Base-by-base conservation (phyloP, 257 asterid genomes). In the Solanum tarapatanum region DNA sequence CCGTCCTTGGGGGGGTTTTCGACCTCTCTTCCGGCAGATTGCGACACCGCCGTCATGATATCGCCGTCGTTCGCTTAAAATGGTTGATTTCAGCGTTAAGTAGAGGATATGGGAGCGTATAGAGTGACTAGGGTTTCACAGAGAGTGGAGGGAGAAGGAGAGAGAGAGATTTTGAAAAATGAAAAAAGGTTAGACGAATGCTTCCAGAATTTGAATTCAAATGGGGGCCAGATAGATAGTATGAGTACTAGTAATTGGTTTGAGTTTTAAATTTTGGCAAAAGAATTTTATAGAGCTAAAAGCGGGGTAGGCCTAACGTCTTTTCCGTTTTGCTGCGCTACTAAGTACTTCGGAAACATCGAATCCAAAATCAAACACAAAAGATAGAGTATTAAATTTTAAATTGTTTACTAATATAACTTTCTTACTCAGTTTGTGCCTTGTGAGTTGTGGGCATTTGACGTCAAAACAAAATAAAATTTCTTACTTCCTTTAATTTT, bases 1-100 rank as follows among this genome's bases (percentile, higher is more conserved):
- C 98, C 98, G 90, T 95, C 98, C 2, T 90, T 87, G 41, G 98
- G 98, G 33, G 98, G 96, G 55, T 68, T 90, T 45, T 89, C 89
- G 5, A 95, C 89, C 91, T 94, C 98, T 82, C 92, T 89, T 30
- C 97, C 98, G 66, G 87, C 86, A 66, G 92, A 89, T 84, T 90
- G 91, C 85, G 94, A 90, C 83, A 89, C 89, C 91, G 96, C 92
- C 93, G 97, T 88, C 98, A 95, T 95, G 64, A 72, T 87, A 37
- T 62, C 89, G 87, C 75, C 33, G 62, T 41, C 64, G 70, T 77
- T 37, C 4, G 86, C 48, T 21, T 74, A 30, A 36, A 83, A 36
- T 58, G 33, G 12, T 58, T 76, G n/a, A 43, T 70, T 11, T 55
- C 39, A 33, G 48, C 24, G 33, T 21, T 5, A 69, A 9, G 51